Base-by-base conservation (phyloP, 345 rosid species). In the Eucalyptus cloeziana region DNA sequence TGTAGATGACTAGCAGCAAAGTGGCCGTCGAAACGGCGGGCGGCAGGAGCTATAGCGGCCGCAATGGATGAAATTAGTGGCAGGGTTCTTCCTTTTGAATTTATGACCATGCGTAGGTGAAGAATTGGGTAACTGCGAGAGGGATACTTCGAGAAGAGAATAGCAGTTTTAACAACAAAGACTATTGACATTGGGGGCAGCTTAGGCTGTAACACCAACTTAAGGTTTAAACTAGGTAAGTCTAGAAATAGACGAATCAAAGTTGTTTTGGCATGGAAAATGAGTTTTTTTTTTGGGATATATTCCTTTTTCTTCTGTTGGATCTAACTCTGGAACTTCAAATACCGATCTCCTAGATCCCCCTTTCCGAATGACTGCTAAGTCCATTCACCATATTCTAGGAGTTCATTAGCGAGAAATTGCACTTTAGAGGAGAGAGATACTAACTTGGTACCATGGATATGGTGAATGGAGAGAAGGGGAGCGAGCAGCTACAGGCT, bases 401-500 rank as follows among this genome's bases (percentile, higher is more conserved):
- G 43, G 12, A 16, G 40, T 8, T 69, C 44, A 69, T 16, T 9
- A 16, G 9, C 80, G 22, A 69, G 7, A 69, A 69, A 31, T 69
- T 69, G 43, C 80, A 31, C 43, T 19, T 10, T 5, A 71, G 25
- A 71, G 45, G 13, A 2, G 45, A 71, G 45, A 37, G 45, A 37
- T 2, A 19, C 10, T 4, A 33, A 33, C 45, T 37, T 5, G 4
- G 12, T 10, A 19, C 45, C 81, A 5, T 71, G 81, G 45, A 71
- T 33, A 71, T 71, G 25, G 81, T 71, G 45, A 71, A 71, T 33
- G 81, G 81, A 71, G 81, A 71, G 4, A 10, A 9, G 45, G 81
- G 25, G 9, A 37, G 81, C 45, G 88, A 92, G 87, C 88, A 81
- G 1, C 89, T 93, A 4, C 71, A 81, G 89, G 92, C 91, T 85